A percentile compares a stretch with the other conserved stretches of the same genome.
Conservation (phyloP, 768 basidiomycete genomes). For the Asterophora parasitica region DNA sequence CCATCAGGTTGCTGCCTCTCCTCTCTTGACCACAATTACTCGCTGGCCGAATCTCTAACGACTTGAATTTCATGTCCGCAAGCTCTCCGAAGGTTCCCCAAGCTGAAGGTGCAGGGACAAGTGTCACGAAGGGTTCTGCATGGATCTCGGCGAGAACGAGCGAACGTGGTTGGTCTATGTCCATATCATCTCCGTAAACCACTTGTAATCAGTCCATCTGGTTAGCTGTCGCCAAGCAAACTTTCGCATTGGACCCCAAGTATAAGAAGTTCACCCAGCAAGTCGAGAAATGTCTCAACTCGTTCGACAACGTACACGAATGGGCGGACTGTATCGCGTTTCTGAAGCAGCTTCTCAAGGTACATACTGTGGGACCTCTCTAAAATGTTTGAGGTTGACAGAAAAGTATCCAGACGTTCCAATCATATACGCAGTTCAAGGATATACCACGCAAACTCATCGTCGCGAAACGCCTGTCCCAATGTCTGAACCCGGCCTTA, state of each 20-base stretch:
- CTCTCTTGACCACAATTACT: conserved; percentile 10
- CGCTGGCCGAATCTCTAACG: conserved; percentile 16
- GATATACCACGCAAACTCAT: conserved; percentile 94
- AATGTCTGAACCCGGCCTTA: conserved; percentile 96
- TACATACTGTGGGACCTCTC: conserved; percentile 22
- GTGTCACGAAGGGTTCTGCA: conserved; percentile 33
- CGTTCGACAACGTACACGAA: conserved; percentile 95
- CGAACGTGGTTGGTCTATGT: conserved; percentile 43
- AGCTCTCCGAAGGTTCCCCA: conserved; percentile 24
- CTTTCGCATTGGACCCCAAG: conserved; percentile 78
- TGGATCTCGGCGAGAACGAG: conserved; percentile 39
- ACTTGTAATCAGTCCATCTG: background rate
- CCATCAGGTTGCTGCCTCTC: conserved; percentile 10
- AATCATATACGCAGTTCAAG: conserved; percentile 90
- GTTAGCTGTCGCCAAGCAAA: conserved; percentile 46
- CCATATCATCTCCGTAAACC: conserved; percentile 1
- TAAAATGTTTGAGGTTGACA: background rate
- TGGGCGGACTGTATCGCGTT: conserved; percentile 99
- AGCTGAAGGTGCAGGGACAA: conserved; percentile 29
- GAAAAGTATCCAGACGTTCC: conserved; percentile 62
- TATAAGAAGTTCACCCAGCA: conserved; percentile 91
- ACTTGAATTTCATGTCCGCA: conserved; percentile 12
- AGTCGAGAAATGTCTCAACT: conserved; percentile 87
- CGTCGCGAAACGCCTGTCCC: conserved; percentile 91
- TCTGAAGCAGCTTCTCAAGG: conserved; percentile 89